A percentile compares a stretch with the other conserved stretches of the same genome.
Conservation (phyloP, 208 protist species). For the Naegleria lovaniensis region DNA sequence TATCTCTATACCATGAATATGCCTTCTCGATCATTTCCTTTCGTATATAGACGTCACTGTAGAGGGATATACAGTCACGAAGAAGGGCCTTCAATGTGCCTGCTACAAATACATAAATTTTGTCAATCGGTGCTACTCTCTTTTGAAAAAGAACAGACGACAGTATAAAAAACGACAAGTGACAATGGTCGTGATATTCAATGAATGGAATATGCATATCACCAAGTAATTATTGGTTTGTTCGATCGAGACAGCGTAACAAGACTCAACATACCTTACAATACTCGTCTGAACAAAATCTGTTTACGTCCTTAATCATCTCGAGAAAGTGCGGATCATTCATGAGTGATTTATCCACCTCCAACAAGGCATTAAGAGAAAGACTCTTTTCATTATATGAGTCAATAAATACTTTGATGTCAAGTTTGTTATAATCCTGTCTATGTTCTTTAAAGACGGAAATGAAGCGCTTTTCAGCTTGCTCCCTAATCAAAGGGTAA, state of each 20-base stretch:
- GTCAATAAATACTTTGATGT: neutral
- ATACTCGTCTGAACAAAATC: constrained; percentile 5
- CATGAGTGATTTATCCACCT: neutral
- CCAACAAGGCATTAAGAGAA: neutral
- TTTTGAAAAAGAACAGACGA: neutral
- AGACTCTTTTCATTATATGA: neutral
- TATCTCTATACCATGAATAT: constrained; percentile 14
- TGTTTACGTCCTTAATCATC: constrained; percentile 8
- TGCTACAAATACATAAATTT: constrained; percentile 5
- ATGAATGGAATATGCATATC: neutral
- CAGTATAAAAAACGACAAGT: too few species aligned
- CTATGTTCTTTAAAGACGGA: neutral
- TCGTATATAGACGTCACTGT: neutral
- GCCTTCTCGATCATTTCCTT: constrained; percentile 14
- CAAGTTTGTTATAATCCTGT: neutral
- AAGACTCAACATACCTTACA: neutral
- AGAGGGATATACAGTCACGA: neutral
- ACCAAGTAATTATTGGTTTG: neutral
- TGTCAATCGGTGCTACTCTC: neutral
- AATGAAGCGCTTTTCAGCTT: neutral
- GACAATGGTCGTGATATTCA: too few species aligned
- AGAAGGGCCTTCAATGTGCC: neutral
- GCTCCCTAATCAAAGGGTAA: neutral
- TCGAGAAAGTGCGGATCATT: constrained; percentile 16
- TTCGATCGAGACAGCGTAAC: neutral